Evolutionary conservation across 1,284 basidiomycete species (phyloP).

Genomic region (Sparassis latifolia): DNA sequence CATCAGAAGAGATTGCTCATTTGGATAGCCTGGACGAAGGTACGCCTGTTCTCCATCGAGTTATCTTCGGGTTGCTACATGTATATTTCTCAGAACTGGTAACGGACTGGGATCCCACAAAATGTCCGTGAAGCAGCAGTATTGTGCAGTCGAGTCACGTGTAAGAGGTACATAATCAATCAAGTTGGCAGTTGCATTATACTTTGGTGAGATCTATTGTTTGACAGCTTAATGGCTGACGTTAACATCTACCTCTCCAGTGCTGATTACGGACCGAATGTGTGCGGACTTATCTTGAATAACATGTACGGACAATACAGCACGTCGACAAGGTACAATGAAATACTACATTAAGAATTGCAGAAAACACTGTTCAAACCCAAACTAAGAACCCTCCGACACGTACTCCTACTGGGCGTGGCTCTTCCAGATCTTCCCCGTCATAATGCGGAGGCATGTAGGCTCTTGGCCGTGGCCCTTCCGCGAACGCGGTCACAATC

Average conservation of each 20-base stretch:
- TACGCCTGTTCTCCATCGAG: slow-evolving; percentile 10
- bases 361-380: not conserved
- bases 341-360: not conserved
- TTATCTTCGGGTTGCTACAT: not conserved
- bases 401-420: not conserved
- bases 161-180: not conserved
- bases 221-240: no score
- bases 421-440: not conserved
- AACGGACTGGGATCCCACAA: slow-evolving; percentile 49
- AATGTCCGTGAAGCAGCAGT: slow-evolving; percentile 20
- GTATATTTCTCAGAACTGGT: slow-evolving; percentile 31
- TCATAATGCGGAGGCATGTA: slow-evolving; percentile 10
- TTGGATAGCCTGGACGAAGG: slow-evolving; percentile 56
- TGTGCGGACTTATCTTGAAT: not conserved
- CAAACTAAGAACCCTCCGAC: not conserved
- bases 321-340: not conserved
- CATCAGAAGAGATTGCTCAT: slow-evolving; percentile 39
- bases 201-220: not conserved
- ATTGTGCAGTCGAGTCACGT: not conserved
- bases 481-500: slow-evolving; percentile 16
- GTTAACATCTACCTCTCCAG: no score
- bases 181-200: not conserved
- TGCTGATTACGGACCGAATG: no score
- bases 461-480: slow-evolving; percentile 9
- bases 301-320: not conserved